Conservation (phyloP, 129 eudicot genomes). For the Centella asiatica region DNA sequence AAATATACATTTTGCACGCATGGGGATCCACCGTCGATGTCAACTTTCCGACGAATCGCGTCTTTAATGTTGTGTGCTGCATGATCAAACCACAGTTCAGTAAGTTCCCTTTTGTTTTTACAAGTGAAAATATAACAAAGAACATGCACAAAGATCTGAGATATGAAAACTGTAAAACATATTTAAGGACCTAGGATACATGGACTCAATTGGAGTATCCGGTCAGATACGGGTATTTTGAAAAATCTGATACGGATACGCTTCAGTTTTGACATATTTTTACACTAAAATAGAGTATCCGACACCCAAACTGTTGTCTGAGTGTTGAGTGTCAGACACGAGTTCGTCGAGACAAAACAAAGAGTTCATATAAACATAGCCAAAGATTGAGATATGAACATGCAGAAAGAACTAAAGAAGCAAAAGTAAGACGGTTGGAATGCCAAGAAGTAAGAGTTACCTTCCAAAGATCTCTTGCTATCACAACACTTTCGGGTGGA, state of each 20-base stretch:
- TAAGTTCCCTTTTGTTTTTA: not conserved
- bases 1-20: constrained; percentile 10
- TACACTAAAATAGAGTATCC: too few species aligned
- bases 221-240: too few species aligned
- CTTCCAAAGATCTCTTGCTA: constrained; percentile 78
- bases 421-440: not conserved
- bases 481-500: constrained; percentile 40
- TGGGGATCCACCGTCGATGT: not conserved
- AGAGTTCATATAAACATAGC: not conserved
- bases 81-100: not conserved
- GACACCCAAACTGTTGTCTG: too few species aligned
- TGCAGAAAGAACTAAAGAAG: not conserved
- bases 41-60: not conserved
- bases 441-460: constrained; percentile 23
- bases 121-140: not conserved
- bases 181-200: too few species aligned
- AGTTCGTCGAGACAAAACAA: too few species aligned
- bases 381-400: not conserved
- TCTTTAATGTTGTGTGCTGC: constrained; percentile 10
- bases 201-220: too few species aligned
- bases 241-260: too few species aligned
- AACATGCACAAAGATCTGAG: too few species aligned
- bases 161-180: too few species aligned
- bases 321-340: too few species aligned
- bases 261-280: too few species aligned